phyloP scores from a whole-genome alignment of 2,329 filamentous ascomycete genomes.

The Colletotrichum sp. region DNA sequence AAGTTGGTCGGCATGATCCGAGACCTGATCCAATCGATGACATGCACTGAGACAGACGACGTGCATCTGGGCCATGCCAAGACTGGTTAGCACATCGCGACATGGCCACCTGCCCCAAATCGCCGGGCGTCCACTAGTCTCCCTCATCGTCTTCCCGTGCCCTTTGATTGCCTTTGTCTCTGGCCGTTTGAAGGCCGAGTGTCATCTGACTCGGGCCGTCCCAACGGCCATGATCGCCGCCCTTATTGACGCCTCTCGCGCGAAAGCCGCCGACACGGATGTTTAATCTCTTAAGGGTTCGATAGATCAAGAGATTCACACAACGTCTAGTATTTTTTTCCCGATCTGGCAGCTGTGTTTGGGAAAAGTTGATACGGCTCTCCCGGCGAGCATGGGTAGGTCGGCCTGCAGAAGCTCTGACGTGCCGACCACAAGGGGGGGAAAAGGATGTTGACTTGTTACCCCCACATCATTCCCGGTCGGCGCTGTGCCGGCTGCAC shows the following conservation, averaged over 20 bases:
- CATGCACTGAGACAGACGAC: not conserved
- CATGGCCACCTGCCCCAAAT: not conserved
- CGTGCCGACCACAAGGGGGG: not conserved
- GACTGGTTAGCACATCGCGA: not conserved
- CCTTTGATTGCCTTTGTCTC: not conserved
- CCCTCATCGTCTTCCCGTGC: not conserved
- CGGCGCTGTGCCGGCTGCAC: constrained; percentile 3
- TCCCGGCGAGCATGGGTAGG: not conserved
- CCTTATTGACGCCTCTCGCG: not conserved
- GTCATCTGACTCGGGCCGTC: not conserved
- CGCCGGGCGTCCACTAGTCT: not conserved
- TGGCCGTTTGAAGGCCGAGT: not conserved
- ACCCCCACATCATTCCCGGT: not conserved
- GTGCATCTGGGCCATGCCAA: not conserved
- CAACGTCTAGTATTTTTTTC: not conserved
- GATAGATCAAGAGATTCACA: not conserved
- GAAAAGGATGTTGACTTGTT: not conserved
- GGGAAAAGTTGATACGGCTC: not conserved
- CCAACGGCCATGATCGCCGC: not conserved
- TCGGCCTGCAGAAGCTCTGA: not conserved
- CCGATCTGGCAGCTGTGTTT: not conserved
- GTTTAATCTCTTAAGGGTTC: not conserved
- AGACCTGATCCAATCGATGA: not conserved
- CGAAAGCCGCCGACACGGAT: not conserved
- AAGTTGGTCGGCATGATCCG: not conserved